phyloP scores from a whole-genome alignment of 345 rosid genomes.

The Eucalyptus marginata region DNA sequence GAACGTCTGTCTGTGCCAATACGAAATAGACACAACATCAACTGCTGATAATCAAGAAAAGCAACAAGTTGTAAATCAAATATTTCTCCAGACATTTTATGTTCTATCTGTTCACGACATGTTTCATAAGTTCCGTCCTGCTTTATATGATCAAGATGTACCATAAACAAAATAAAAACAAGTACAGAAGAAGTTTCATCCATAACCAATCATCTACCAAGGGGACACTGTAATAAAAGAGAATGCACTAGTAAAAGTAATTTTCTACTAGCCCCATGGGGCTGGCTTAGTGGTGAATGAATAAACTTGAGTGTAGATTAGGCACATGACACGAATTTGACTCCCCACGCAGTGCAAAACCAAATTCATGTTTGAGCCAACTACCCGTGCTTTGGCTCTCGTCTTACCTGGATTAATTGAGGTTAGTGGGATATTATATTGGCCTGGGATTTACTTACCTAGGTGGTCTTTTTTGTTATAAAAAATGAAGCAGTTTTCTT shows the following conservation, averaged over 20 bases:
- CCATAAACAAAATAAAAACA: not conserved
- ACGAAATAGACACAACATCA: not conserved
- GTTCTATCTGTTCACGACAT: not conserved
- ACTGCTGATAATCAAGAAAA: not conserved
- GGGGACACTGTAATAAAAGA: not conserved
- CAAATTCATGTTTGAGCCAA: not conserved
- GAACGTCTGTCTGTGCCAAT: conserved; percentile 46
- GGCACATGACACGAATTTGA: not conserved
- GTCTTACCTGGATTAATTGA: not conserved
- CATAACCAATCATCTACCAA: not conserved
- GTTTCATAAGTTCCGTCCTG: not conserved
- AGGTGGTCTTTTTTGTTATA: not conserved
- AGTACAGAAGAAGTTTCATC: not conserved
- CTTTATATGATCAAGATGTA: not conserved
- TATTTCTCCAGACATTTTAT: not conserved
- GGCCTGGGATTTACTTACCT: not conserved
- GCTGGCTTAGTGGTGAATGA: not conserved
- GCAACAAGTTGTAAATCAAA: not conserved
- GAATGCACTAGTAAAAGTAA: not conserved
- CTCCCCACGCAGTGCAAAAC: not conserved
- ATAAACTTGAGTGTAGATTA: not conserved
- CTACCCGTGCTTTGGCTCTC: not conserved
- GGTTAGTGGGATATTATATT: not conserved
- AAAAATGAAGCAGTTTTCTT: not conserved
- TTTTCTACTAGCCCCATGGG: not conserved